Evolutionary conservation across 805 yeast species (phyloP), one percentile per base, ranked within the genome.

Genomic region (Pichia ethanolica): DNA sequence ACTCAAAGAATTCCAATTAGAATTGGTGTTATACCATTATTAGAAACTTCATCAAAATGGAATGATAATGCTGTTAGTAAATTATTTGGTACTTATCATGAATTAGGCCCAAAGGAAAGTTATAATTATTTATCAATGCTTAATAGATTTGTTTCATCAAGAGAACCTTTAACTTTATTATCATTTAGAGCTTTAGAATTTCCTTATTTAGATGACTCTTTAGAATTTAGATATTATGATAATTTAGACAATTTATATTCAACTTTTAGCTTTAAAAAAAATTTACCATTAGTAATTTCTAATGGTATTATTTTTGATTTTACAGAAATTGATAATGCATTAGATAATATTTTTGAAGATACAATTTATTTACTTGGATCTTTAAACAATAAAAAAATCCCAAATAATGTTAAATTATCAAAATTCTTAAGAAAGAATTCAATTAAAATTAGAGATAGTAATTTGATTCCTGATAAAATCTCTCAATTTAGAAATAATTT

Each of bases 11-110:
- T 86, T 14, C 87, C 96, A 0, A 85, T 89, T 55, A 84, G 90
- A 63, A 60, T 91, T 46, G 99, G 97, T 7, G 53, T 91, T 3
- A 69, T 91, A n/a, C 96, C 98, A 0, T 50, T 85, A 3, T 59
- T 65, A 8, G 64, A 61, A 6, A 50, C 58, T 11, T 56, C 20
- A 20, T 20, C 50, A 4, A 39, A 45, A 8, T 67, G 66, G 51
- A 48, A 47, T 27, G 47, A 53, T 8, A 46, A 59, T 20, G 61
- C 67, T 0, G 58, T 53, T 3, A 38, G 57, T 33, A 64, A 65
- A 36, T 56, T 67, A 32, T 49, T 55, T 9, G 59, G 54, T 32
- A 49, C 62, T 5, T 40, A 37, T 30, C 48, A 57, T 35, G 39
- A 53, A 4, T 30, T 44, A 3, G 63, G 66, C 9, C 42, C 59